phyloP scores from a whole-genome alignment of 495 filamentous ascomycete species.

The Daldinia caldariorum region DNA sequence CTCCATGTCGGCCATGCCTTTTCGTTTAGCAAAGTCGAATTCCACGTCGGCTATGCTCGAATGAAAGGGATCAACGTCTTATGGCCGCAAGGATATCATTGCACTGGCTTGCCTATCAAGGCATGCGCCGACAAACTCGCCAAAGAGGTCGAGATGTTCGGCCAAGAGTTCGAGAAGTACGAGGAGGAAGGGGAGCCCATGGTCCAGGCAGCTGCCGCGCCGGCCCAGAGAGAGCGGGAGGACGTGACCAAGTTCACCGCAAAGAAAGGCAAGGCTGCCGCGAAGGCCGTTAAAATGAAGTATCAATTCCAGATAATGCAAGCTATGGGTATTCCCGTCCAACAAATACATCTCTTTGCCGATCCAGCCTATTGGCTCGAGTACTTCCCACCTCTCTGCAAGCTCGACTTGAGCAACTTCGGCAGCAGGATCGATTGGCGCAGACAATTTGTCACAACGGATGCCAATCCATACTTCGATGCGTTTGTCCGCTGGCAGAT shows the following conservation, averaged over 20 bases:
- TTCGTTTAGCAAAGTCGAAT: slow-evolving; percentile 90
- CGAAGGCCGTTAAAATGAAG: slow-evolving; percentile 88
- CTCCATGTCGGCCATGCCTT: slow-evolving; percentile 93
- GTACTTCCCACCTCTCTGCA: slow-evolving; percentile 85
- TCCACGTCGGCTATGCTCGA: slow-evolving; percentile 79
- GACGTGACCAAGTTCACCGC: slow-evolving; percentile 91
- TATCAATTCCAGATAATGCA: slow-evolving; percentile 68
- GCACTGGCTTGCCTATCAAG: slow-evolving; percentile 98
- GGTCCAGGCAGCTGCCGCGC: slow-evolving; percentile 26
- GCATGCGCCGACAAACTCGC: slow-evolving; percentile 94
- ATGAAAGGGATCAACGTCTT: slow-evolving; percentile 90
- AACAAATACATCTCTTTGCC: slow-evolving; percentile 92
- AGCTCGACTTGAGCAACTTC: slow-evolving; percentile 82
- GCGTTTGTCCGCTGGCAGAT: slow-evolving; percentile 98
- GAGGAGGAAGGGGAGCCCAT: slow-evolving; percentile 64
- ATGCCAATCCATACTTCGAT: slow-evolving; percentile 97
- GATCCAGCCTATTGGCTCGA: slow-evolving; percentile 88
- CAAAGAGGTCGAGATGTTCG: slow-evolving; percentile 90
- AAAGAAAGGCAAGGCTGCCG: slow-evolving; percentile 93
- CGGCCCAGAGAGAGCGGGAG: slow-evolving; percentile 55
- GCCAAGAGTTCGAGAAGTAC: slow-evolving; percentile 82
- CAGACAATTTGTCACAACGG: slow-evolving; percentile 89
- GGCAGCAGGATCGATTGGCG: slow-evolving; percentile 93
- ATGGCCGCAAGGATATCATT: slow-evolving; percentile 94
- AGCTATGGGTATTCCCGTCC: slow-evolving; percentile 79